phyloP scores from a whole-genome alignment of 2,329 filamentous ascomycete genomes.

The Xylaria sp. region DNA sequence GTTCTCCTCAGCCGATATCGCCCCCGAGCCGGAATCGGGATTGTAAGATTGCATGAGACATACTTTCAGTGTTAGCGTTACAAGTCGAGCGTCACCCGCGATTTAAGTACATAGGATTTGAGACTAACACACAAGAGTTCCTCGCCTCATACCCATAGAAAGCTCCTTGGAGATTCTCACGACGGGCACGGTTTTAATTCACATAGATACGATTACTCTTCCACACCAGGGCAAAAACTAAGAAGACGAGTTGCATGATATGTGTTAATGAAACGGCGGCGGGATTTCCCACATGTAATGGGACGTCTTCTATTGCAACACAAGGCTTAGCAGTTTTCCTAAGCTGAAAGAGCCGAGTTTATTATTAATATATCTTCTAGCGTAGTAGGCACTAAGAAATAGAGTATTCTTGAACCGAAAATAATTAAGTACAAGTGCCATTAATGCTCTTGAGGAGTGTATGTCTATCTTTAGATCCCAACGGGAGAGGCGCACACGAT shows the following conservation, averaged over 20 bases:
- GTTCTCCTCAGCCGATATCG: neutral
- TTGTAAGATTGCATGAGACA: neutral
- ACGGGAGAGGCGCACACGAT: neutral
- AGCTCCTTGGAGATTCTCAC: too few species aligned
- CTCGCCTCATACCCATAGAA: too few species aligned
- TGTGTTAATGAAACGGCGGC: too few species aligned
- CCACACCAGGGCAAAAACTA: too few species aligned
- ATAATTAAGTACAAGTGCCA: neutral
- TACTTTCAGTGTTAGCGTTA: too few species aligned
- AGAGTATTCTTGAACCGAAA: neutral
- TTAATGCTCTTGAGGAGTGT: neutral
- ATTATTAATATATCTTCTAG: neutral
- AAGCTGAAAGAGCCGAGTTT: too few species aligned
- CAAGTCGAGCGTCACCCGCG: too few species aligned
- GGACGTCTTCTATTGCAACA: neutral
- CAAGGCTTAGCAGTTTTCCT: neutral
- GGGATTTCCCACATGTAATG: neutral
- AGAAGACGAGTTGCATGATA: too few species aligned
- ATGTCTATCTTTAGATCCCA: neutral
- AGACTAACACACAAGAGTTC: too few species aligned
- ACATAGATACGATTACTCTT: too few species aligned
- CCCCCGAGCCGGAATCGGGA: neutral
- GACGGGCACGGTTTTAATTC: too few species aligned
- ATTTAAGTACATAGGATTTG: too few species aligned
- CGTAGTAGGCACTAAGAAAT: neutral